Base-by-base conservation (phyloP, 331 rosid genomes). In the Telfairia occidentalis region DNA sequence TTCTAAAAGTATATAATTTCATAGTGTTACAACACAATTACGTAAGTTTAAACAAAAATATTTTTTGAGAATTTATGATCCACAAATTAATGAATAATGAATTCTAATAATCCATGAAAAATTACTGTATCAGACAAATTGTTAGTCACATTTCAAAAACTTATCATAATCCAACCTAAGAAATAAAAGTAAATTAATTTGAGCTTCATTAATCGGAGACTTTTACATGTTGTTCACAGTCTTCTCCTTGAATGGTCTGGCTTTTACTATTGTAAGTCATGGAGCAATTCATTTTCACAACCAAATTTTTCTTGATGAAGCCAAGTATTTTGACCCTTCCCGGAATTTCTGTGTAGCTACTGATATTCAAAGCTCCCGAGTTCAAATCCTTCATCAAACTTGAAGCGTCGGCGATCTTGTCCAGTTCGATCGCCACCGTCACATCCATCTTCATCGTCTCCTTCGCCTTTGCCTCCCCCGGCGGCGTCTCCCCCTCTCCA, bases 391-490 rank as follows among this genome's bases (percentile, higher is more conserved):
- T 43, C 1, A 0, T 0, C 18, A 76, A 38, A 52, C 71, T 54
- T 23, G 54, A 76, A 30, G 15, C 16, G 2, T 6, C 77, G 5
- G 3, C 3, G 10, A 84, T 18, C 72, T 75, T 52, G 18, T 59
- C 16, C 3, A 21, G 24, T 15, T 23, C 23, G 29, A 84, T 58
- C 53, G 65, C 75, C 23, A 84, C 78, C 38, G 88, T 82, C 42
- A 84, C 2, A 15, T 86, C 82, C 82, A 80, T 66, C 48, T 38
- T 78, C 75, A 40, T 4, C 0, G 86, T 80, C 16, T 71, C 52
- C 49, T 83, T 71, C 4, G 86, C 86, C 74, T 72, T 80, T 2
- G 86, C 83, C 75, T 71, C 64, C 7, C 88, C 86, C 15, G 76
- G 30, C 7, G 83, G 86, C 8, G 5, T 70, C 77, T 59, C 42